Evolutionary conservation across 208 protist genomes (phyloP), one percentile per base, ranked within the genome.

Genomic region (Strigomonas galati): DNA sequence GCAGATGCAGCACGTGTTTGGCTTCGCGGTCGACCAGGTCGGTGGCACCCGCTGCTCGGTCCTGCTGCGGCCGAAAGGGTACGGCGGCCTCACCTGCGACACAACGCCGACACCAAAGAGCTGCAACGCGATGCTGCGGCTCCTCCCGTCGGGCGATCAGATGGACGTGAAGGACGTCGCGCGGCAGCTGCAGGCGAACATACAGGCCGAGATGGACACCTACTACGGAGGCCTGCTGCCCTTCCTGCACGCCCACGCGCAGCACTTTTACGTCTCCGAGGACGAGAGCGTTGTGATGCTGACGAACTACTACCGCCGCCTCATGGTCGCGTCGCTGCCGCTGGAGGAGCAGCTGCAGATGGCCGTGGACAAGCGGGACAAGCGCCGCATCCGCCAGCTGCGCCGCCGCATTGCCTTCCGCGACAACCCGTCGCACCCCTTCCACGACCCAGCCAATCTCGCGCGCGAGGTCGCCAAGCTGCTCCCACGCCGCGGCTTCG

Each of bases 1-100:
- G 0, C 88, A 96, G 69, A 94, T 96, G 91, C 91, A 96, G 64
- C 87, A 96, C 67, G 62, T 81, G 31, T 96, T 96, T 78, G 71
- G 70, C 48, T 96, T 96, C 67, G 76, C 91, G 0, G 78, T 90
- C 24, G 72, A 84, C 58, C 54, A 55, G 5, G 78, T 76, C 26
- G 78, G 35, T 5, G 59, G 57, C n/a, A 52, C 56, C 12, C 24
- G 14, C 12, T 62, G 79, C 12, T 72, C 90, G 19, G 84, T 94
- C 59, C 74, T 92, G 65, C 71, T 91, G 63, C 88, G 85, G 19
- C 78, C 72, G 60, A 65, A 69, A 0, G 76, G 73, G n/a, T 91
- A 84, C 67, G 67, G 74, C 48, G 82, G 79, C 1, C 79, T 94
- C 1, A 77, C 81, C 48, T 65, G 67, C 43, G 66, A 80, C n/a